A percentile compares a stretch with the other conserved stretches of the same genome.
These are phyloP conservation scores for Rhododendron simsii DNA, from an alignment of 148 eudicot species.

Conservation along the genomic window DNA sequence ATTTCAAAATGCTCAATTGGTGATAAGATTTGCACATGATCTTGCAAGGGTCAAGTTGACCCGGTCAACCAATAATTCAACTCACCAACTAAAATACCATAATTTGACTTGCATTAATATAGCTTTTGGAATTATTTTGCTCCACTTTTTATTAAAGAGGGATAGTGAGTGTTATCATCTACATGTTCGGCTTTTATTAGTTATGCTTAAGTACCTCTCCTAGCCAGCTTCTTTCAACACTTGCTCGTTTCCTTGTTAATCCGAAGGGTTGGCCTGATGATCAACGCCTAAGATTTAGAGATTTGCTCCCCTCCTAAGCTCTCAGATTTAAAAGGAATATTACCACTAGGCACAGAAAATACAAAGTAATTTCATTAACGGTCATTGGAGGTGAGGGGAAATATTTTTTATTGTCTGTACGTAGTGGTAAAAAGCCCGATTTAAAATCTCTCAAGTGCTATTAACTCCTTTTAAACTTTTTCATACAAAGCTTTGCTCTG, in stretches of 20 bases:
- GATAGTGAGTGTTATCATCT: background rate
- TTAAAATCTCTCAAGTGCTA: background rate
- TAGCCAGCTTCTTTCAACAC: background rate
- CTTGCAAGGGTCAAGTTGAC: background rate
- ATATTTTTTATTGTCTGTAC: no score
- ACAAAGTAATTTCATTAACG: no score
- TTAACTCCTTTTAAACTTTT: background rate
- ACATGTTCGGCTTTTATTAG: background rate
- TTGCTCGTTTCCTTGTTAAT: background rate
- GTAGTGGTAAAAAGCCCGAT: no score
- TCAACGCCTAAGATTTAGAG: no score
- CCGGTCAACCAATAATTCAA: background rate
- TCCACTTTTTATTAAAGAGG: background rate
- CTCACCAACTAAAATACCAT: background rate
- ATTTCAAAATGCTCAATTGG: background rate
- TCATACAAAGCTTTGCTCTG: background rate
- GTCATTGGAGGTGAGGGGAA: no score
- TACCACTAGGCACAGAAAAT: no score
- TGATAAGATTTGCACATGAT: background rate
- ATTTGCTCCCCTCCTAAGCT: background rate
- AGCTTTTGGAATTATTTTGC: background rate
- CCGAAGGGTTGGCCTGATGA: background rate
- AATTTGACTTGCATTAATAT: background rate
- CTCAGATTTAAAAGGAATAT: background rate
- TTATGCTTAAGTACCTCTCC: background rate